A percentile compares a stretch with the other conserved stretches of the same genome.
These are phyloP conservation scores for Pyronema omphalodes DNA, from an alignment of 495 filamentous ascomycete species.

Conservation along the genomic window DNA sequence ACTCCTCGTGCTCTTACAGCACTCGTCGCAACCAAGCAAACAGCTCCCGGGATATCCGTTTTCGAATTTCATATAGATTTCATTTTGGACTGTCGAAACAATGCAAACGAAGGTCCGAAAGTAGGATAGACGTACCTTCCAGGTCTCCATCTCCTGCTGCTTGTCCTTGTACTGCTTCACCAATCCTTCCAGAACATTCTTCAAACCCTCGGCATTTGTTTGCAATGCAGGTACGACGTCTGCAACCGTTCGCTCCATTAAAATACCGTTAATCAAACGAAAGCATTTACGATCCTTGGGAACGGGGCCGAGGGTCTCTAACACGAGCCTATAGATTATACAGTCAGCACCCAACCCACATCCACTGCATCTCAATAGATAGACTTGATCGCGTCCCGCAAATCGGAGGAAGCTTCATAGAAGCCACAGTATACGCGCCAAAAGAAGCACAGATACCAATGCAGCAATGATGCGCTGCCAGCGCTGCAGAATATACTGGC, in stretches of 20 bases:
- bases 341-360: not conserved
- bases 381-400: not conserved
- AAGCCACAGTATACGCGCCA: not conserved
- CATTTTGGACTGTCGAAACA: not conserved
- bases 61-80: not conserved
- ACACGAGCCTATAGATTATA: conserved; percentile 50
- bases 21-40: too few relatives aligned
- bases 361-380: not conserved
- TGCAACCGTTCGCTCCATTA: conserved; percentile 81
- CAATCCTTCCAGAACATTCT: conserved; percentile 87
- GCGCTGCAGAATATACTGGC: not conserved
- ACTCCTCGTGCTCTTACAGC: not conserved
- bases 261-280: conserved; percentile 92
- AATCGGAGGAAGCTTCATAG: too few relatives aligned
- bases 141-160: conserved; percentile 88
- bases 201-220: conserved; percentile 89
- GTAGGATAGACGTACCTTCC: conserved; percentile 55
- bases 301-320: conserved; percentile 79
- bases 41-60: too few relatives aligned
- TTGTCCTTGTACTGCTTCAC: conserved; percentile 93
- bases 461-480: not conserved
- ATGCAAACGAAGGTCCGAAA: conserved; percentile 4
- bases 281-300: conserved; percentile 85
- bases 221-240: conserved; percentile 79
- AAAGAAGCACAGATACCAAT: not conserved